phyloP scores from a whole-genome alignment of 345 rosid species.

The Microthlaspi erraticum region DNA sequence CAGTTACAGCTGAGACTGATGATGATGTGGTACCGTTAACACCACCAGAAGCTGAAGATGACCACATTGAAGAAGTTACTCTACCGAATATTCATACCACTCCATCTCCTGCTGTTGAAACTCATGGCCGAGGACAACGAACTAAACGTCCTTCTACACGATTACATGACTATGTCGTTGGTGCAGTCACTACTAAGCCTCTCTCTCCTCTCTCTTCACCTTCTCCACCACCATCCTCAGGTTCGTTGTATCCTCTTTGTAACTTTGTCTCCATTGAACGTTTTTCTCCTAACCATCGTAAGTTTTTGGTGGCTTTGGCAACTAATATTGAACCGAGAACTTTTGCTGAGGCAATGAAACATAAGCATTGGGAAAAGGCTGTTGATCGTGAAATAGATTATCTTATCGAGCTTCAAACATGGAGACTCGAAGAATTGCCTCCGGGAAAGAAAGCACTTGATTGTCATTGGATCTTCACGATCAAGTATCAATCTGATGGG shows the following conservation, averaged over 20 bases:
- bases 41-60: too few relatives aligned
- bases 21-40: too few relatives aligned
- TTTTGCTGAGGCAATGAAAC: not conserved
- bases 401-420: not conserved
- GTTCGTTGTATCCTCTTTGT: not conserved
- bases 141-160: too few relatives aligned
- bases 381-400: not conserved
- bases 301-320: not conserved
- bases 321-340: not conserved
- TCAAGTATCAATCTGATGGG: not conserved
- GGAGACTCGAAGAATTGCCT: not conserved
- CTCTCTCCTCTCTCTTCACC: not conserved
- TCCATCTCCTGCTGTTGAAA: too few relatives aligned
- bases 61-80: too few relatives aligned
- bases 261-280: not conserved
- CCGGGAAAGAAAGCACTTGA: not conserved
- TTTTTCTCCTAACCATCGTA: not conserved
- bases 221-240: not conserved
- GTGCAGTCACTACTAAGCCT: not conserved
- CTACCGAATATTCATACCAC: too few relatives aligned
- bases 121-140: too few relatives aligned
- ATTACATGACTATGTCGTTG: not conserved
- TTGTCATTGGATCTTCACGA: not conserved
- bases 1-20: too few relatives aligned
- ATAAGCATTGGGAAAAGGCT: not conserved